These are phyloP conservation scores for Scheffersomyces illinoinensis DNA, from an alignment of 1,139 yeast genomes.

Conservation along the genomic window DNA sequence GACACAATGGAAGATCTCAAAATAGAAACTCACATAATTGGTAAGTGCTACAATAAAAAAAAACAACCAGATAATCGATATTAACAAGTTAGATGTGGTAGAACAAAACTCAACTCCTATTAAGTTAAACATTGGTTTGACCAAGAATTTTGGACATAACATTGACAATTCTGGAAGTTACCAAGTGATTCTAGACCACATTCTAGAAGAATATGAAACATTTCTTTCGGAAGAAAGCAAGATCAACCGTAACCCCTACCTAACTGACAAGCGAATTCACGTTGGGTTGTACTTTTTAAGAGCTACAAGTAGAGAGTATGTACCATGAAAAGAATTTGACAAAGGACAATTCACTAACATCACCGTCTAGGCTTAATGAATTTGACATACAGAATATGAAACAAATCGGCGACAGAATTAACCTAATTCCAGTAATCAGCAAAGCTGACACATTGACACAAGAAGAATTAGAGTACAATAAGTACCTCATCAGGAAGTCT, in stretches of 20 bases:
- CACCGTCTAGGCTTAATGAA: slow-evolving; percentile 24
- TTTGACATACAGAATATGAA: slow-evolving; percentile 53
- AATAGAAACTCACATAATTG: slow-evolving; percentile 14
- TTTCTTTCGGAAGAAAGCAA: slow-evolving; percentile 61
- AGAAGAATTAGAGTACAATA: slow-evolving; percentile 45
- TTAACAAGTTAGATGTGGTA: slow-evolving; percentile 11
- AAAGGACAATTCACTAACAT: slow-evolving; percentile 9
- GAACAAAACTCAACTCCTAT: slow-evolving; percentile 23
- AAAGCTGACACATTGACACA: slow-evolving; percentile 59
- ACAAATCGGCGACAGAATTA: slow-evolving; percentile 49
- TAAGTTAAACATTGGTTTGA: slow-evolving; percentile 22
- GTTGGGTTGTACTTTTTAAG: slow-evolving; percentile 61
- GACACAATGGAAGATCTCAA: slow-evolving; percentile 4
- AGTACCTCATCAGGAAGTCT: slow-evolving; percentile 43
- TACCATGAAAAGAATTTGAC: neutral
- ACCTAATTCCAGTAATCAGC: slow-evolving; percentile 57
- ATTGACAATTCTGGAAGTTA: slow-evolving; percentile 34
- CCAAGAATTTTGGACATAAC: slow-evolving; percentile 32
- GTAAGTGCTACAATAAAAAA: slow-evolving; percentile 8
- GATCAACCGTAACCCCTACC: slow-evolving; percentile 54
- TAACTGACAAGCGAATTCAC: slow-evolving; percentile 62
- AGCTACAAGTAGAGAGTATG: slow-evolving; percentile 53
- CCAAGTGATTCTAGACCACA: slow-evolving; percentile 38
- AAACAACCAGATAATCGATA: neutral
- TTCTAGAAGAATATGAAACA: slow-evolving; percentile 56